A percentile compares a stretch with the other conserved stretches of the same genome.
phyloP scores from a whole-genome alignment of 75 land plant genomes.

The Azolla pinnata region DNA sequence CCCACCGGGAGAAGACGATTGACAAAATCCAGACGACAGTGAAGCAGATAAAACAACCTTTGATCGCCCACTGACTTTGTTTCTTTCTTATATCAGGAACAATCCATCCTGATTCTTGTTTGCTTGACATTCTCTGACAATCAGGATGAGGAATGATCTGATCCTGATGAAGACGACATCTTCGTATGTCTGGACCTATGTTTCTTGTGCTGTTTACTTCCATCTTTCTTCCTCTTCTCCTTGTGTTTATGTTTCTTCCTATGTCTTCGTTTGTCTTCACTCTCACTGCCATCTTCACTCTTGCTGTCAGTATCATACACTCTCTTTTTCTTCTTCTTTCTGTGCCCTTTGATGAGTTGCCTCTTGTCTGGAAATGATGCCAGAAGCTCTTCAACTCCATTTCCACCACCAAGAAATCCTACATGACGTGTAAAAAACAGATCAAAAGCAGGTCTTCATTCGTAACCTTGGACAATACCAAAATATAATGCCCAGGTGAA shows the following conservation, averaged over 20 bases:
- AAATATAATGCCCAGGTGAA: neutral
- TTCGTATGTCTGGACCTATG: neutral
- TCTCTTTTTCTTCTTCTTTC: neutral
- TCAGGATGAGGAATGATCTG: neutral
- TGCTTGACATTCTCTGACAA: neutral
- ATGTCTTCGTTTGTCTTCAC: conserved; percentile 13
- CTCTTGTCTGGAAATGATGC: conserved; percentile 29
- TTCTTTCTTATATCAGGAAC: neutral
- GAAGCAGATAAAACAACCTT: neutral
- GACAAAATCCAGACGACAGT: no score
- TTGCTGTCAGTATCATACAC: neutral
- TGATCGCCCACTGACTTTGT: neutral
- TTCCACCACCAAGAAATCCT: conserved; percentile 68
- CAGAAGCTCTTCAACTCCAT: conserved; percentile 34
- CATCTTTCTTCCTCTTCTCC: conserved; percentile 6
- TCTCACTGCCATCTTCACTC: conserved; percentile 4
- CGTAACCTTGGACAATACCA: neutral
- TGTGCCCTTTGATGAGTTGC: conserved; percentile 4
- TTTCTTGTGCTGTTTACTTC: neutral
- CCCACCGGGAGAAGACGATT: no score
- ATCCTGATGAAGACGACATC: no score
- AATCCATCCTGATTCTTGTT: neutral
- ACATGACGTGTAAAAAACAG: neutral
- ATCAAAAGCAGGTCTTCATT: conserved; percentile 1
- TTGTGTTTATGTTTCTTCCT: conserved; percentile 17